Evolutionary conservation across 2,329 filamentous ascomycete genomes (phyloP).

Genomic region (Aspergillus fumigatus): DNA sequence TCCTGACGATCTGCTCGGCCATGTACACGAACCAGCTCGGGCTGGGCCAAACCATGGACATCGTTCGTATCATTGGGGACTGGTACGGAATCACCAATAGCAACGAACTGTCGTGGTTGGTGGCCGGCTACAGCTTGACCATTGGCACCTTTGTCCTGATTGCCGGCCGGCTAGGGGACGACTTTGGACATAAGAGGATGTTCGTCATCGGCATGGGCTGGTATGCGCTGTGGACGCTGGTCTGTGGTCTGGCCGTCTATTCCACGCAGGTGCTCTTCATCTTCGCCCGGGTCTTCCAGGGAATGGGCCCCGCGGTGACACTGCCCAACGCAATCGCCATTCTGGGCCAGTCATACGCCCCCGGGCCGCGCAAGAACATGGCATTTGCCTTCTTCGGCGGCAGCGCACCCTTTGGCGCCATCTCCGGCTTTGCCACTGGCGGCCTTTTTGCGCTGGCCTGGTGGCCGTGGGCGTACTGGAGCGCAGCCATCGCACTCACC

Average conservation of each 20-base stretch:
- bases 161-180: conserved; percentile 27
- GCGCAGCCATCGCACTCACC: conserved; percentile 20
- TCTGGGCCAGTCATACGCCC: conserved; percentile 50
- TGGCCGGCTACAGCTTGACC: conserved; percentile 51
- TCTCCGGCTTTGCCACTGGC: conserved; percentile 36
- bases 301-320: conserved; percentile 53
- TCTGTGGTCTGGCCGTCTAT: conserved; percentile 26
- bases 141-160: conserved; percentile 31
- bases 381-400: conserved; percentile 50
- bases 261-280: conserved; percentile 43
- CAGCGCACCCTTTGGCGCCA: conserved; percentile 40
- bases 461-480: conserved; percentile 50
- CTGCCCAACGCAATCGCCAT: conserved; percentile 63
- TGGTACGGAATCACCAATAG: conserved; percentile 42
- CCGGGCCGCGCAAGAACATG: conserved; percentile 54
- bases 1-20: conserved; percentile 5
- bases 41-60: not conserved
- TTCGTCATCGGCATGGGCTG: conserved; percentile 28
- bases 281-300: conserved; percentile 49
- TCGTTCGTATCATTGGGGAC: conserved; percentile 36
- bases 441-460: conserved; percentile 38
- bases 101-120: conserved; percentile 49
- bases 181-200: conserved; percentile 28
- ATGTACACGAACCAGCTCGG: conserved; percentile 7
- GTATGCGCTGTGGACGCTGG: conserved; percentile 24